These are phyloP conservation scores for Sedum album DNA, from an alignment of 164 flowering plant species.

Conservation along the genomic window DNA sequence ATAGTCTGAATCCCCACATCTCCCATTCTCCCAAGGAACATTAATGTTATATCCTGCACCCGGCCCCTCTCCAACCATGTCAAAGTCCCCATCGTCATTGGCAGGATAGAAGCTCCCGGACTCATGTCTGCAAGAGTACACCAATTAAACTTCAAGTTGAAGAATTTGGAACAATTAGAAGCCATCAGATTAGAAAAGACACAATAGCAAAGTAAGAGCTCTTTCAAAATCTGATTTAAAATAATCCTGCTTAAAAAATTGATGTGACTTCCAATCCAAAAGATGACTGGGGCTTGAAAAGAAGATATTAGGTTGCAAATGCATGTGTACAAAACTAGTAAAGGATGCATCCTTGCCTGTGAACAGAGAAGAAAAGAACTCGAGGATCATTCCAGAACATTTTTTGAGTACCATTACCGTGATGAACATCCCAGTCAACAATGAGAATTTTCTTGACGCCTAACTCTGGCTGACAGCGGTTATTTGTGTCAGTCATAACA, in stretches of 20 bases:
- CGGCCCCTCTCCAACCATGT: slow-evolving; percentile 79
- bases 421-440: slow-evolving; percentile 99
- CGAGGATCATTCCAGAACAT: slow-evolving; percentile 89
- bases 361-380: slow-evolving; percentile 94
- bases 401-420: slow-evolving; percentile 97
- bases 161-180: background rate
- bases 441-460: slow-evolving; percentile 74
- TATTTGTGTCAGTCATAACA: slow-evolving; percentile 4
- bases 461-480: slow-evolving; percentile 51
- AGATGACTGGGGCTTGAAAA: background rate
- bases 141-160: background rate
- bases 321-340: background rate
- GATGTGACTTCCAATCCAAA: background rate
- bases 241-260: too few species aligned
- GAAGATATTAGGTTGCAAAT: background rate
- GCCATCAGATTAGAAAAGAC: background rate
- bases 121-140: slow-evolving; percentile 51
- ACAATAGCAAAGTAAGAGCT: background rate
- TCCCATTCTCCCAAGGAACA: slow-evolving; percentile 93
- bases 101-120: slow-evolving; percentile 80
- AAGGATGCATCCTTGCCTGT: slow-evolving; percentile 41
- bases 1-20: slow-evolving; percentile 94
- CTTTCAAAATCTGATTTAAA: too few species aligned
- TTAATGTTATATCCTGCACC: slow-evolving; percentile 90
- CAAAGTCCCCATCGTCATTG: slow-evolving; percentile 65